Base-by-base conservation (phyloP, 2,329 filamentous ascomycete species). In the Fonsecaea pugnacius region DNA sequence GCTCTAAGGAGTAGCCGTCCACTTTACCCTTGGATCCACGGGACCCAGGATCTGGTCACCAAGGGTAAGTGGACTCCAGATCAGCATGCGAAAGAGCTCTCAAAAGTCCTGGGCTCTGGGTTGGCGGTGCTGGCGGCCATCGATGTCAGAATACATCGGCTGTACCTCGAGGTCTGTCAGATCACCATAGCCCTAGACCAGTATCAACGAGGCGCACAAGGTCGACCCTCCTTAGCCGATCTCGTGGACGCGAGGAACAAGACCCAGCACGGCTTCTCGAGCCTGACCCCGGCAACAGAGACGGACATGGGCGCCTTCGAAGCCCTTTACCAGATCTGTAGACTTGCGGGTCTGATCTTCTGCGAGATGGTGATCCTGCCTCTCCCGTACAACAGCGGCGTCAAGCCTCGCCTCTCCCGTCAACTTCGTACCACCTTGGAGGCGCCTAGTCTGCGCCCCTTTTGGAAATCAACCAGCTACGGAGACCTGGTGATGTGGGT, bases 311-410 rank as follows among this genome's bases (percentile, higher is more conserved):
- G 38, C 16, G 5, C 52, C 9, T 32, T 24, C 14, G 30, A 27
- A 36, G 52, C n/a, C 33, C 33, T 33, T 16, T 55, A 55, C 52
- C 32, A 55, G 32, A 24, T 36, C 2, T 33, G 30, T 38, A 32
- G 52, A 18, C 12, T 55, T 14, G 52, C 33, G 8, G 52, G 52
- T 55, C 9, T 55, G 33, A 33, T 55, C 14, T 55, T 55, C 33
- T 33, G 24, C 14, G 52, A 55, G 10, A 38, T 55, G 52, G 52
- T 55, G 8, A 55, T 55, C 16, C 32, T 55, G 30, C 52, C 52
- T 3, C 16, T 55, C 10, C 52, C 52, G 24, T 36, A 55, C 18
- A 55, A 30, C 12, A 55, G 52, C 32, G 52, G 52, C 18, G 52
- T 55, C 33, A 55, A 55, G 27, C 32, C 32, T 24, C 52, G 52